These are phyloP conservation scores for Ophiognomonia clavigignenti-juglandacearum DNA, from an alignment of 2,329 filamentous ascomycete species.

Conservation along the genomic window DNA sequence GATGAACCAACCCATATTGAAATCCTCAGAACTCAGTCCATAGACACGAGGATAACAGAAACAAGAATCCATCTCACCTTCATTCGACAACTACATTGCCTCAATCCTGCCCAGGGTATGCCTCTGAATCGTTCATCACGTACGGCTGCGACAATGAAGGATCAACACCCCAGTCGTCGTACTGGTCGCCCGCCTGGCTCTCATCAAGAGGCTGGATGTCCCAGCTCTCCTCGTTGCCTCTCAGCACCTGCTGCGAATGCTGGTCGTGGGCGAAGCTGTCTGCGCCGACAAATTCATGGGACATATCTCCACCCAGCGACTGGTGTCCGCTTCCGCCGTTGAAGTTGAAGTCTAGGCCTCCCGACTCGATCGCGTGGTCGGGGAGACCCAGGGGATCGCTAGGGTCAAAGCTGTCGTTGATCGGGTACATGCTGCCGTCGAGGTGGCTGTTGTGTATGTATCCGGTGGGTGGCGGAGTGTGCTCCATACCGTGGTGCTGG, in stretches of 20 bases:
- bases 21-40: background rate
- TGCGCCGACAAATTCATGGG: background rate
- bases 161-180: constrained; percentile 12
- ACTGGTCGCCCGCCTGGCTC: constrained; percentile 7
- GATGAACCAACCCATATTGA: background rate
- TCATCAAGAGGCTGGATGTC: constrained; percentile 13
- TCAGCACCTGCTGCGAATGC: constrained; percentile 4
- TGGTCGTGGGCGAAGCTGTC: constrained; percentile 4
- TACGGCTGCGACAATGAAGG: constrained; percentile 13
- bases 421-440: background rate
- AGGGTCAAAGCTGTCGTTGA: constrained; percentile 5
- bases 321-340: background rate
- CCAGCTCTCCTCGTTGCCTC: constrained; percentile 7
- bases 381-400: constrained; percentile 12
- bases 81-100: background rate
- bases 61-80: background rate
- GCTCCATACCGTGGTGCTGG: constrained; percentile 18
- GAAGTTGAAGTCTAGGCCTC: background rate
- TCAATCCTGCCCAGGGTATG: constrained; percentile 13
- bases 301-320: background rate
- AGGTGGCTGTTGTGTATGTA: constrained; percentile 3
- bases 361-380: constrained; percentile 6
- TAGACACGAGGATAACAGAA: background rate
- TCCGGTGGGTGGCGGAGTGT: constrained; percentile 8
- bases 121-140: constrained; percentile 8